phyloP scores from a whole-genome alignment of 345 rosid species.

The Sisymbrium irio region DNA sequence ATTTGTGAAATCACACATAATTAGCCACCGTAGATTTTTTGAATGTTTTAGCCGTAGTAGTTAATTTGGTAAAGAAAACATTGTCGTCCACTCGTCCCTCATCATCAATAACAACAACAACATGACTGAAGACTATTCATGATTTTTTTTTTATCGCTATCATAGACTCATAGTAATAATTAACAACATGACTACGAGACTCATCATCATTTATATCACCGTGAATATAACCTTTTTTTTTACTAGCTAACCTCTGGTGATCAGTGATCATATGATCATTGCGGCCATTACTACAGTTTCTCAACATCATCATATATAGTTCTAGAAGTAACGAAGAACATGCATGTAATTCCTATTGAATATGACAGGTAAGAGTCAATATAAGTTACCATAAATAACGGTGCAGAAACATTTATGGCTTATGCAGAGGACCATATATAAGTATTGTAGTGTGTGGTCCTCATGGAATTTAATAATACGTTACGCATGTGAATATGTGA shows the following conservation, averaged over 20 bases:
- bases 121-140: background rate
- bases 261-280: background rate
- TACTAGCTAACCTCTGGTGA: background rate
- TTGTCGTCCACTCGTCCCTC: background rate
- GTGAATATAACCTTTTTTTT: background rate
- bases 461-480: constrained; percentile 9
- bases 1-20: background rate
- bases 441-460: constrained; percentile 13
- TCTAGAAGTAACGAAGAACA: constrained; percentile 18
- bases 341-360: constrained; percentile 8
- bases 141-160: background rate
- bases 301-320: constrained; percentile 2
- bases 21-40: background rate
- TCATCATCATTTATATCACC: background rate
- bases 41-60: background rate
- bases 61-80: background rate
- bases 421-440: constrained; percentile 14
- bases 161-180: background rate
- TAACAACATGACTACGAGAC: background rate
- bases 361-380: constrained; percentile 29
- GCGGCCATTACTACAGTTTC: background rate
- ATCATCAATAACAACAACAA: background rate
- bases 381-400: constrained; percentile 31
- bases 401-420: constrained; percentile 25
- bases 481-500: constrained; percentile 29